These are phyloP conservation scores for Pleurozium schreberi DNA, from an alignment of 225 moss, liverwort and hornwort species.

Conservation along the genomic window DNA sequence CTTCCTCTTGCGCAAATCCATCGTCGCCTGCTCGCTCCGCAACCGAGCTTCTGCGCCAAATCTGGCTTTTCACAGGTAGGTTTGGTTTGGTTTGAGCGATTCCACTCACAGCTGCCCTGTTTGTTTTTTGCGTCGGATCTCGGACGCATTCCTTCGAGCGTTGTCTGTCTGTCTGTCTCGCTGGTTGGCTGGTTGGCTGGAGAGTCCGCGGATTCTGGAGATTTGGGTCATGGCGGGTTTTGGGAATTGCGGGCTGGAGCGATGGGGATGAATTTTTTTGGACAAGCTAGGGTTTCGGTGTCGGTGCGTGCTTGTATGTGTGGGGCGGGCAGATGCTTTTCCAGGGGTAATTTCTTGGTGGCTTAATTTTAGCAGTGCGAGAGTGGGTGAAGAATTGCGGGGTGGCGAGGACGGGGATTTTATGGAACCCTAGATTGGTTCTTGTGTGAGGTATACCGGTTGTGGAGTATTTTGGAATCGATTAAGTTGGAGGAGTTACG, in stretches of 20 bases:
- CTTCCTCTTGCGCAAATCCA: not conserved
- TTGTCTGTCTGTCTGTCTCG: not conserved
- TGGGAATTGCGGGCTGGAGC: not conserved
- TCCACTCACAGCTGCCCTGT: not conserved
- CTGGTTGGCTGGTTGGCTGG: not conserved
- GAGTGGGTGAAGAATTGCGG: not conserved
- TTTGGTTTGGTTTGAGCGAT: not conserved
- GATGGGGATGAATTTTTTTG: not conserved
- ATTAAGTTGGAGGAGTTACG: not conserved
- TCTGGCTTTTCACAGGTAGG: not conserved
- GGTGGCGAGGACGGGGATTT: not conserved
- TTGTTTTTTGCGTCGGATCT: not conserved
- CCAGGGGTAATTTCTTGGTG: not conserved
- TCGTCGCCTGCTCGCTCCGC: not conserved
- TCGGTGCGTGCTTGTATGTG: not conserved
- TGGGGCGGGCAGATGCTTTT: not conserved
- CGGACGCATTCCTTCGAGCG: not conserved
- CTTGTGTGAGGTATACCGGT: not conserved
- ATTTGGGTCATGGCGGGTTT: not conserved
- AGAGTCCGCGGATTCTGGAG: not conserved
- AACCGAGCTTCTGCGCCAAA: not conserved
- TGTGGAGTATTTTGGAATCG: not conserved
- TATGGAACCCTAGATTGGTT: slow-evolving; percentile 1
- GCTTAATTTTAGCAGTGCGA: not conserved
- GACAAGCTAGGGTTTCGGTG: slow-evolving; percentile 25